A percentile compares a stretch with the other conserved stretches of the same genome.
These are phyloP conservation scores for Calocybe indica DNA, from an alignment of 768 basidiomycete species.

Conservation along the genomic window DNA sequence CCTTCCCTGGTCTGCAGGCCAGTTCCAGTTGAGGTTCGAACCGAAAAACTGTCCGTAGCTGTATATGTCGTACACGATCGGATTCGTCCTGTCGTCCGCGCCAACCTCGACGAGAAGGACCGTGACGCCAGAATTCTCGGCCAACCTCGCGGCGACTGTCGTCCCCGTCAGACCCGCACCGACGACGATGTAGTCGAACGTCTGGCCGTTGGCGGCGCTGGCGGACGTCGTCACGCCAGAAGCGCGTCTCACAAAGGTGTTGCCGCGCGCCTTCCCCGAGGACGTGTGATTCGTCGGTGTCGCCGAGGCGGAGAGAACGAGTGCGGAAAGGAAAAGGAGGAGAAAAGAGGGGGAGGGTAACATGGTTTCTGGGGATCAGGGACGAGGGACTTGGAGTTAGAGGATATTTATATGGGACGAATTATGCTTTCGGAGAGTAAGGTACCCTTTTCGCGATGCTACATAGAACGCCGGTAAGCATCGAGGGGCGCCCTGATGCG, in stretches of 20 bases:
- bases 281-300: too few species aligned
- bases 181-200: conserved; percentile 38
- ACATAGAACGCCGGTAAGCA: too few species aligned
- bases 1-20: conserved; percentile 35
- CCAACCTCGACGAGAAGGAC: conserved; percentile 51
- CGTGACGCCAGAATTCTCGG: conserved; percentile 34
- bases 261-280: too few species aligned
- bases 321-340: too few species aligned
- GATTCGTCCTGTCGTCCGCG: conserved; percentile 29
- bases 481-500: too few species aligned
- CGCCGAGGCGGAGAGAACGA: too few species aligned
- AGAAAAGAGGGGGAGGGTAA: too few species aligned
- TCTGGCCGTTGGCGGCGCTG: conserved; percentile 25
- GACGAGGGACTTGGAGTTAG: too few species aligned
- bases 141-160: conserved; percentile 41
- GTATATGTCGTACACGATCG: conserved; percentile 40
- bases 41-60: conserved; percentile 35
- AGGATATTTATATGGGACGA: too few species aligned
- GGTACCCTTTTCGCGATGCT: too few species aligned
- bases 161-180: conserved; percentile 44
- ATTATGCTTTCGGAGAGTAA: too few species aligned
- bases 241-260: conserved; percentile 14
- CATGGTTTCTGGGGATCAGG: too few species aligned
- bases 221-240: conserved; percentile 28
- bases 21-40: conserved; percentile 39